phyloP scores from a whole-genome alignment of 495 filamentous ascomycete genomes.

The Amniculicola lignicola region DNA sequence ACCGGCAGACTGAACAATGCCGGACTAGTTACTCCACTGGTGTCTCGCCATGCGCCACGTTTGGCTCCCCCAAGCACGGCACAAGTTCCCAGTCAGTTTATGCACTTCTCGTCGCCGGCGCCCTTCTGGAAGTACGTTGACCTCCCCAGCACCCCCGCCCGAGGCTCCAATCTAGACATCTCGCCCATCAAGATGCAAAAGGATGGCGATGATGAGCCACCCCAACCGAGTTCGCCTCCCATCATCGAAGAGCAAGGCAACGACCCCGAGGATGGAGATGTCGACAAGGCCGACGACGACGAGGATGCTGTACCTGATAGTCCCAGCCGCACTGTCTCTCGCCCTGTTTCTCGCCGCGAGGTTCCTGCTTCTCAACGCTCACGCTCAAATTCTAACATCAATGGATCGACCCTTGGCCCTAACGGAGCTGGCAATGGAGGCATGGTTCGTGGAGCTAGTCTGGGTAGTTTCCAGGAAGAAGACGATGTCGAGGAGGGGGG shows the following conservation, averaged over 20 bases:
- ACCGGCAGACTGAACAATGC: slow-evolving; percentile 30
- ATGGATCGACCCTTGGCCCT: not conserved
- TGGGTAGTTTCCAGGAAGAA: slow-evolving; percentile 48
- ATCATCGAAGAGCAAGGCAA: slow-evolving; percentile 17
- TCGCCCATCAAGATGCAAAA: slow-evolving; percentile 49
- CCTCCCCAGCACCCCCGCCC: slow-evolving; percentile 73
- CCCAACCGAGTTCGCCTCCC: slow-evolving; percentile 33
- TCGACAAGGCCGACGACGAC: slow-evolving; percentile 20
- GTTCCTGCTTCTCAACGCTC: slow-evolving; percentile 7
- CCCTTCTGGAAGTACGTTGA: slow-evolving; percentile 92
- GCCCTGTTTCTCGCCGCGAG: slow-evolving; percentile 30
- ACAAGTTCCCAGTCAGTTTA: slow-evolving; percentile 87
- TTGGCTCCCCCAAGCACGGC: slow-evolving; percentile 86
- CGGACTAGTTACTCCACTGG: slow-evolving; percentile 74
- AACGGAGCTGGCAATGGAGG: slow-evolving; percentile 9
- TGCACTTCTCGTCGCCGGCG: slow-evolving; percentile 92
- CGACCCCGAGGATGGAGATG: slow-evolving; percentile 4
- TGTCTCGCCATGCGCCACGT: slow-evolving; percentile 73
- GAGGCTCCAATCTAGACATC: slow-evolving; percentile 54
- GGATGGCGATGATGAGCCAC: slow-evolving; percentile 19
- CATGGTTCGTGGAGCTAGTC: slow-evolving; percentile 29
- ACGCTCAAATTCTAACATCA: slow-evolving; percentile 18
- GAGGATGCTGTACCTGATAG: slow-evolving; percentile 28
- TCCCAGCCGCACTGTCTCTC: slow-evolving; percentile 34
- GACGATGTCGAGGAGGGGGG: slow-evolving; percentile 50